Conservation (phyloP, 106 monocot genomes). For the Narthecium ossifragum region DNA sequence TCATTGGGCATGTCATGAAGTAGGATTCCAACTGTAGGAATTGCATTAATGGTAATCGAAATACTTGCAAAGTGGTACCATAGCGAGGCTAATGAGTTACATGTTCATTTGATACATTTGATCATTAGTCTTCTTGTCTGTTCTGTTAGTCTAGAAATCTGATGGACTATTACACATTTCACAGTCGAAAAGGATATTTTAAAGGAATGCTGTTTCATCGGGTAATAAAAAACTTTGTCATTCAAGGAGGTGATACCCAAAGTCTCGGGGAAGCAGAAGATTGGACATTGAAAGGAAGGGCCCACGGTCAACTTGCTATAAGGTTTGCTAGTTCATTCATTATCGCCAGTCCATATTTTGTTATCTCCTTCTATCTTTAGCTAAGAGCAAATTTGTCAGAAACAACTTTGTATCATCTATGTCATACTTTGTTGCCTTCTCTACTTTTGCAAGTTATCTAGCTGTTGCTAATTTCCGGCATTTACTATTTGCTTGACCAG, state of each 20-base stretch:
- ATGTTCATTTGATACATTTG: neutral
- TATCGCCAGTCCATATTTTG: neutral
- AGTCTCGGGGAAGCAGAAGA: conserved; percentile 57
- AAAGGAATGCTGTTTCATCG: conserved; percentile 83
- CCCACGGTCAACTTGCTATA: conserved; percentile 36
- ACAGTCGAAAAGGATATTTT: conserved; percentile 85
- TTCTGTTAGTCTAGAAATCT: neutral
- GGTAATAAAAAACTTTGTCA: conserved; percentile 90
- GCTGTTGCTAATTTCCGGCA: neutral
- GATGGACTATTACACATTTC: conserved; percentile 11
- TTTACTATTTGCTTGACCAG: conserved; percentile 29
- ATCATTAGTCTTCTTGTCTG: neutral
- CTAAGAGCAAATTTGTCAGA: neutral
- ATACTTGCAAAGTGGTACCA: neutral
- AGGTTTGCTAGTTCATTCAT: conserved; percentile 38
- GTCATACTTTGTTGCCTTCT: neutral
- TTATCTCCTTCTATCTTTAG: neutral
- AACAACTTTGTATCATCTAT: neutral
- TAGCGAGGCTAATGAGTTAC: neutral
- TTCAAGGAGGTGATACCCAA: conserved; percentile 80
- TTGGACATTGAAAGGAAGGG: conserved; percentile 80
- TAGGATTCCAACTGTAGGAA: too few species aligned
- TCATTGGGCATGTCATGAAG: too few species aligned
- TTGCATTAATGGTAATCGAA: neutral
- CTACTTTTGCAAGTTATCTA: neutral